These are phyloP conservation scores for Tuber magnatum DNA, from an alignment of 495 filamentous ascomycete species.

Conservation along the genomic window DNA sequence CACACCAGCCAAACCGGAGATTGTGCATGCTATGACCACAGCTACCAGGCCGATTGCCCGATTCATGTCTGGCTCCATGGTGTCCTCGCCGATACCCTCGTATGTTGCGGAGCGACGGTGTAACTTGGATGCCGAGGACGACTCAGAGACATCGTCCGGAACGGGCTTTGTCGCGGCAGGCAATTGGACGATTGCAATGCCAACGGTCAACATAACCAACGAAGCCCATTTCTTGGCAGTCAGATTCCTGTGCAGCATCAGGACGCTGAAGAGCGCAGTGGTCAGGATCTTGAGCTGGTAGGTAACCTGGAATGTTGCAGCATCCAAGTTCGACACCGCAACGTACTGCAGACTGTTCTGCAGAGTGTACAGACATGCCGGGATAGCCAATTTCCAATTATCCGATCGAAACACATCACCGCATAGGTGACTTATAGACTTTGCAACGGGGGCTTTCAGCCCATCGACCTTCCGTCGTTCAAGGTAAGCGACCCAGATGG, in stretches of 20 bases:
- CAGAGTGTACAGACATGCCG: slow-evolving; percentile 78
- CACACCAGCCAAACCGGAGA: slow-evolving; percentile 77
- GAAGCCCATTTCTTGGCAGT: slow-evolving; percentile 67
- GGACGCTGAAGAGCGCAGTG: slow-evolving; percentile 79
- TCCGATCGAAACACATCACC: slow-evolving; percentile 80
- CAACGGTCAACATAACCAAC: slow-evolving; percentile 69
- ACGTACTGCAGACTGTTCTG: slow-evolving; percentile 90
- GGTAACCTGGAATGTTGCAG: slow-evolving; percentile 85
- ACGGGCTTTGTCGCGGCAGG: slow-evolving; percentile 47
- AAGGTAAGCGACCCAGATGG: slow-evolving; percentile 76
- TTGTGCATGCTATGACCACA: slow-evolving; percentile 64
- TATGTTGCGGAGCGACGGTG: slow-evolving; percentile 85
- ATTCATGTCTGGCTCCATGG: slow-evolving; percentile 62
- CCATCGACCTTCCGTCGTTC: slow-evolving; percentile 48
- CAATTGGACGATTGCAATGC: slow-evolving; percentile 81
- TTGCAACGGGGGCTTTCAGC: slow-evolving; percentile 64
- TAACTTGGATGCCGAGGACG: slow-evolving; percentile 41
- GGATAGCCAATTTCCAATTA: slow-evolving; percentile 91
- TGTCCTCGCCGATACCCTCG: slow-evolving; percentile 82
- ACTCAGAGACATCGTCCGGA: slow-evolving; percentile 38
- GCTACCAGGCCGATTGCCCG: slow-evolving; percentile 67
- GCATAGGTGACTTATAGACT: slow-evolving; percentile 71
- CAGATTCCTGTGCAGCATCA: slow-evolving; percentile 63
- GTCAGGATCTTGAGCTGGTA: slow-evolving; percentile 91
- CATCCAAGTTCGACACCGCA: slow-evolving; percentile 81